These are phyloP conservation scores for Scutellaria minor DNA, from an alignment of 257 asterid species.

Conservation along the genomic window DNA sequence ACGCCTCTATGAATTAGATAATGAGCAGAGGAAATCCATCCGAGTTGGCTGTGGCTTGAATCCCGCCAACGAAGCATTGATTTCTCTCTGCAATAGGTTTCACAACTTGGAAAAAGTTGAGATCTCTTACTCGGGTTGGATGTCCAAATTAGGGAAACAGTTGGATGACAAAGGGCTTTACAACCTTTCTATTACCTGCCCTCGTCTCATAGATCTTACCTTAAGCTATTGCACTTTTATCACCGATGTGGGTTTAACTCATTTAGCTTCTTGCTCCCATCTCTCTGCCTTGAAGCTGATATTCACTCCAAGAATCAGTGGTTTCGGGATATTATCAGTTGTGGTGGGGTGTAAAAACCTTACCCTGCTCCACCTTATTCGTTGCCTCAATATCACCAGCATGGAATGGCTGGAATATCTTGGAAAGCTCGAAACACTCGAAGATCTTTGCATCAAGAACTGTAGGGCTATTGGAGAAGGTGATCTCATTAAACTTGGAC, in stretches of 20 bases:
- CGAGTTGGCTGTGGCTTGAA: conserved; percentile 77
- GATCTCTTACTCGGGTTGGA: conserved; percentile 84
- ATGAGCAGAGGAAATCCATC: conserved; percentile 59
- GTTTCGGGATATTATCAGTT: conserved; percentile 76
- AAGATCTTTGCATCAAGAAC: conserved; percentile 77
- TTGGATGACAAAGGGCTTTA: conserved; percentile 69
- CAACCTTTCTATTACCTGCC: conserved; percentile 63
- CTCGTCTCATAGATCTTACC: conserved; percentile 58
- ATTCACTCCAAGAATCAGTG: conserved; percentile 78
- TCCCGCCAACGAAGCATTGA: conserved; percentile 70
- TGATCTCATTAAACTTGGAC: conserved; percentile 71
- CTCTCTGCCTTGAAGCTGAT: conserved; percentile 65
- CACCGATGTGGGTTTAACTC: conserved; percentile 72
- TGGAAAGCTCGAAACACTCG: conserved; percentile 69
- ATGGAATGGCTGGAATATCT: conserved; percentile 88
- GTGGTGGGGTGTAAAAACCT: conserved; percentile 75
- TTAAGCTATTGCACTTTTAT: conserved; percentile 79
- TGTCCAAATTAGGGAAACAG: conserved; percentile 83
- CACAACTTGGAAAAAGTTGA: conserved; percentile 66
- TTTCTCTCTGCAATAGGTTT: conserved; percentile 66
- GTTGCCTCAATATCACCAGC: conserved; percentile 65
- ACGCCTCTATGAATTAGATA: conserved; percentile 64
- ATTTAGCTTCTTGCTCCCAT: conserved; percentile 65
- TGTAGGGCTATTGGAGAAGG: conserved; percentile 89
- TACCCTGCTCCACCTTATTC: conserved; percentile 58